These are phyloP conservation scores for Gossypium rotundifolium DNA, from an alignment of 345 rosid species.

Conservation along the genomic window DNA sequence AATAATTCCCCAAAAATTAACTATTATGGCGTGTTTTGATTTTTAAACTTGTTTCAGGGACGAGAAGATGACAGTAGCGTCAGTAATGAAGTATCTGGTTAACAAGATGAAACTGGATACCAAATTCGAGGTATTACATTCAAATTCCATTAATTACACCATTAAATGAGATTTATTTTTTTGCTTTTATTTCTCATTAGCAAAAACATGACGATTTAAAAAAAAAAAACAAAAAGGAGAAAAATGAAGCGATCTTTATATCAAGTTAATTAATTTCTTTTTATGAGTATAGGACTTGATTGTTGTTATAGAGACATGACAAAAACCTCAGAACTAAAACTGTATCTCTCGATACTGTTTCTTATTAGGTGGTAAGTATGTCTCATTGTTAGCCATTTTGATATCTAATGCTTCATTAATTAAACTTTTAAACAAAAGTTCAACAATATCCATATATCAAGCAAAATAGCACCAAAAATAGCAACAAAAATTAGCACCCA, in stretches of 20 bases:
- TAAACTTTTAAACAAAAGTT: slow-evolving; percentile 11
- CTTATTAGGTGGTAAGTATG: slow-evolving; percentile 43
- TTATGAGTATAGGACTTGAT: slow-evolving; percentile 16
- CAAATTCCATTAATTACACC: slow-evolving; percentile 10
- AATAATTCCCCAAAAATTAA: background rate
- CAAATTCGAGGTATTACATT: slow-evolving; percentile 69
- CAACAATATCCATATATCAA: too few species aligned
- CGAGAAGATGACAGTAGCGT: slow-evolving; percentile 82
- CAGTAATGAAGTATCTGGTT: slow-evolving; percentile 82
- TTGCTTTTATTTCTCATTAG: too few species aligned
- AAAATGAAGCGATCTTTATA: slow-evolving; percentile 9
- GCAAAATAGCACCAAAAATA: too few species aligned
- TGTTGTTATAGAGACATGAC: slow-evolving; percentile 46
- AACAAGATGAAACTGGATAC: slow-evolving; percentile 79
- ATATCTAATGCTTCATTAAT: slow-evolving; percentile 13
- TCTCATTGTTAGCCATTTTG: slow-evolving; percentile 36
- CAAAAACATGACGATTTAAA: slow-evolving; percentile 4
- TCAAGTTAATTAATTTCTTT: background rate
- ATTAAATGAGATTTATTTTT: background rate
- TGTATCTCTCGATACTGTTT: slow-evolving; percentile 10
- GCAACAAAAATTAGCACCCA: too few species aligned
- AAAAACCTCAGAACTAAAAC: slow-evolving; percentile 49
- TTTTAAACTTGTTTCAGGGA: slow-evolving; percentile 39
- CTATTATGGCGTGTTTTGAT: background rate
- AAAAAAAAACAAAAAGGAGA: slow-evolving; percentile 13